Evolutionary conservation across 768 basidiomycete species (phyloP), one percentile per base, ranked within the genome.

Genomic region (Podaxis carcinomalis): DNA sequence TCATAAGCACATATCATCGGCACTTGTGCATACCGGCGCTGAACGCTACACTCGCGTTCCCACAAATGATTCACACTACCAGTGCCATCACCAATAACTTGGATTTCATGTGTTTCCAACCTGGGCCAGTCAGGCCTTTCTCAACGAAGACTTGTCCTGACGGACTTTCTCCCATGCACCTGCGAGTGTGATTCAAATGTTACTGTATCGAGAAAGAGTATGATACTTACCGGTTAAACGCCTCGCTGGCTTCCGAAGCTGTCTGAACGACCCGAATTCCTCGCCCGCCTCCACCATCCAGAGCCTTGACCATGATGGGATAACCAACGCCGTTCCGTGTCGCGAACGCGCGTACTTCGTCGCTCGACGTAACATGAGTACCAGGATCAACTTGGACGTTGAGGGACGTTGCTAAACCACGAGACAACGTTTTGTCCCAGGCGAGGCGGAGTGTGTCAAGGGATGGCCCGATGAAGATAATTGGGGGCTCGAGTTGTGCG

Each of bases 41-140:
- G 93, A 2, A 95, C 90, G 51, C 92, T 94, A 69, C 93, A 95
- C 71, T 95, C 93, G 65, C 93, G 86, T 73, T 95, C 93, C 72
- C 93, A 95, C 47, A 94, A 79, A 71, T 95, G 93, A 50, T 90
- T 88, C 23, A 88, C 86, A 73, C 87, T 87, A 32, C 92, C 93
- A 39, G 80, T 70, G 1, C 80, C 83, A 69, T 95, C 93, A 13
- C 90, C 93, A 50, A 95, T 78, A 47, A 95, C 76, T 72, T 95
- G 93, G 25, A 93, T 87, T 72, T 95, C 93, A 59, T 90, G 68
- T 95, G 93, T 67, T 90, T 85, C 77, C 78, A 80, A 7, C 67
- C 71, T n/a, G 88, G 88, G 39, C 88, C 87, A 64, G 90, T 88
- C 54, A 95, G 78, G 65, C 87, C 89, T 69, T 90, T 88, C 70